A percentile compares a stretch with the other conserved stretches of the same genome.
phyloP scores from a whole-genome alignment of 2,329 filamentous ascomycete species.

The Fusarium burgessii region DNA sequence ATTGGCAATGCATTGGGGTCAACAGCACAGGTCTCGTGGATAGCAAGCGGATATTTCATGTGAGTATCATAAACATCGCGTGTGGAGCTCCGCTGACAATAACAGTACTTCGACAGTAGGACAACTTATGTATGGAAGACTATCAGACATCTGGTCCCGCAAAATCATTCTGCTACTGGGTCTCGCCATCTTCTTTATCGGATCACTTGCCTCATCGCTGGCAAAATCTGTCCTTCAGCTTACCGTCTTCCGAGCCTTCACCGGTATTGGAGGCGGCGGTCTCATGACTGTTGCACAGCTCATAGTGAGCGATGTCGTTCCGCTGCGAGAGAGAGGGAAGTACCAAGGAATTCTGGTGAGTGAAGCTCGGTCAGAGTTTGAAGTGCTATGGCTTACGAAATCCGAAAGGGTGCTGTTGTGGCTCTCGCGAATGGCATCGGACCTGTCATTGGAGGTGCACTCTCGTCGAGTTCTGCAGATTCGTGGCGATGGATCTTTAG shows the following conservation, averaged over 20 bases:
- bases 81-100: neutral
- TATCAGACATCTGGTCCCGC: conserved; percentile 62
- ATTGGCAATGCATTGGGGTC: conserved; percentile 64
- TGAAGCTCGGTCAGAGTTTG: fast-evolving
- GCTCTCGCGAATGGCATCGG: conserved; percentile 67
- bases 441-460: conserved; percentile 64
- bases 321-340: conserved; percentile 75
- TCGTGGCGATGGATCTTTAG: conserved; percentile 67
- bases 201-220: conserved; percentile 58
- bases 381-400: neutral
- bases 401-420: conserved; percentile 58
- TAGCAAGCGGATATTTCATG: conserved; percentile 68
- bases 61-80: conserved; percentile 43
- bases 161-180: conserved; percentile 56
- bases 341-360: conserved; percentile 73
- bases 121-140: conserved; percentile 59
- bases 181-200: conserved; percentile 57
- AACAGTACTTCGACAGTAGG: conserved; percentile 59
- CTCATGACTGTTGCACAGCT: conserved; percentile 78
- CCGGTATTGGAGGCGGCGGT: conserved; percentile 74
- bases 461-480: conserved; percentile 58
- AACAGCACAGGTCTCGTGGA: conserved; percentile 64
- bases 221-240: conserved; percentile 56
- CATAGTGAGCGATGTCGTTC: conserved; percentile 77
- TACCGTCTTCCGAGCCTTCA: conserved; percentile 56